Evolutionary conservation across 1,284 basidiomycete genomes (phyloP), one percentile per base, ranked within the genome.

Genomic region (Phylloporus sp.): DNA sequence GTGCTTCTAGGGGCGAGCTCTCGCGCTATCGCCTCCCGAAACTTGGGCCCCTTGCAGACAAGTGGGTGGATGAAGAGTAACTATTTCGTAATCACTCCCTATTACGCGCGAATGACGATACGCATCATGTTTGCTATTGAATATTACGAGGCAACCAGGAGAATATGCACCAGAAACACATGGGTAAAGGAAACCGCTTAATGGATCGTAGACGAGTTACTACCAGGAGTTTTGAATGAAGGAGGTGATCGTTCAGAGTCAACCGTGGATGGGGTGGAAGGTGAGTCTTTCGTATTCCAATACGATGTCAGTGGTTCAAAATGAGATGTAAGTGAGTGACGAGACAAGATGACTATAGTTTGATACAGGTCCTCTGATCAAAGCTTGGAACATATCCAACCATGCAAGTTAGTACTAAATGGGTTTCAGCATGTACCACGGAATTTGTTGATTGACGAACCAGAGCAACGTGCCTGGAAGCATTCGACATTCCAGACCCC

Each of bases 41-140:
- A 60, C 84, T 93, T 49, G 93, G 92, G 11, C 80, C 82, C 57
- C 73, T 90, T 28, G 92, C 91, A n/a, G 89, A 91, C 68, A 79
- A 81, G 63, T 93, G 91, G 90, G 82, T 93, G 12, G 79, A 81
- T 22, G 91, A 91, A 66, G 90, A 93, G 72, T 91, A 80, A 76
- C n/a, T 10, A 31, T 24, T 40, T 26, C 15, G 3, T 40, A 32
- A 26, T 22, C 44, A 49, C n/a, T 29, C 13, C 28, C 40, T 20
- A n/a, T 26, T 46, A 46, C 32, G 58, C 29, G n/a, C 39, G 56
- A 54, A 59, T 24, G 29, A 50, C 28, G 42, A 53, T 66, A 34
- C 34, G 56, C 63, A 52, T 13, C 26, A 15, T 24, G 18, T 44
- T 39, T 51, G n/a, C 32, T 37, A 24, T 47, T 58, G 28, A 44